Base-by-base conservation (phyloP, 176 grass and related monocot genomes). In the Tillandsia leiboldiana region DNA sequence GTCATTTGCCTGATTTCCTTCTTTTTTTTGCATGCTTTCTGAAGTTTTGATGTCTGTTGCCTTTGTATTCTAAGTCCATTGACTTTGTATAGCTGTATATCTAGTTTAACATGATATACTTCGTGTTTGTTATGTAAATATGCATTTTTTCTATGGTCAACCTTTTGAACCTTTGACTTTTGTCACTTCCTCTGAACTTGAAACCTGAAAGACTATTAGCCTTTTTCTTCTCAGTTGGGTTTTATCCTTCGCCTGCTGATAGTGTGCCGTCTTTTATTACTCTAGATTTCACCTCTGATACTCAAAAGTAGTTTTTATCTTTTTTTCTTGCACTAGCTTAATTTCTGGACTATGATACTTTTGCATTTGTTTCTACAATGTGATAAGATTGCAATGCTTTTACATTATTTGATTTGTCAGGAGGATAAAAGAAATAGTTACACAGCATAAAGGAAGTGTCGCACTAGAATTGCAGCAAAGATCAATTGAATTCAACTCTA, bases 391-490 rank as follows among this genome's bases (percentile, higher is more conserved):
- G 33, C 33, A 15, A 29, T 66, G 49, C 47, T 6, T 74, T 51
- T 2, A 67, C 74, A 7, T 76, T 12, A 9, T 29, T 69, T 28
- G 9, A 69, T 61, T 87, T 79, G 50, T 51, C 77, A 99, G 95
- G 95, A 93, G 95, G 78, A 77, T 99, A 75, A 87, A 87, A 63
- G 84, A 81, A 64, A 94, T 90, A 64, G 84, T 99, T 58, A 86
- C 12, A 2, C 82, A 80, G 84, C 91, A 93, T 74, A 99, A 90
- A 85, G 95, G 84, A 64, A 86, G 82, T 54, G 79, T 88, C 53
- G 84, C 86, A 72, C 95, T 99, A 64, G 95, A 99, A 74, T 66
- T 99, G 70, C 95, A 99, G 66, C 95, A 99, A 82, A 90, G 95
- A 86, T 87, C 95, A 82, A 94, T 94, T 2, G 95, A 99, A 81